Base-by-base conservation (phyloP, 768 basidiomycete genomes). In the Flagelloscypha sp. region DNA sequence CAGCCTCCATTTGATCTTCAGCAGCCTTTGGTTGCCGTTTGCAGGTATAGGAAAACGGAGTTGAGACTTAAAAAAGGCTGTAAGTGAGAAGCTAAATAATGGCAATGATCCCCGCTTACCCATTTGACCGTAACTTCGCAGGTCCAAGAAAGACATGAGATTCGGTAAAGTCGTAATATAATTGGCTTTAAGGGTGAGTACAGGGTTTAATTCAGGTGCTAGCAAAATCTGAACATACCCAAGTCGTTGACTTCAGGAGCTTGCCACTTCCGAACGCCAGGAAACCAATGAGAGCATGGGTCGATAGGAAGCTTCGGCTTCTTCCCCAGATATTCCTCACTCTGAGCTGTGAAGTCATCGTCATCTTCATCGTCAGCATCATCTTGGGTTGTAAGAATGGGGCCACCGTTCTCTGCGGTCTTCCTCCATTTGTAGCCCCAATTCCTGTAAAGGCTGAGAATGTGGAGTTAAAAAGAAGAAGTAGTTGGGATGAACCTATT, bases 61-160 rank as follows among this genome's bases (percentile, higher is more conserved):
- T 66, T n/a, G 84, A 82, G 37, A 87, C 83, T 87, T 37, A 13
- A 15, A 10, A 16, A 34, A 16, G 17, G 27, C 11, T 24, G 6
- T 39, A 20, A 37, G 27, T 12, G 27, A 36, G 27, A 18, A 25
- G 27, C 15, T 33, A 24, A 16, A 24, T 16, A 30, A 23, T 22
- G 10, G 24, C 11, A 7, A 24, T 19, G 31, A n/a, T 15, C 33
- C 24, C 23, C 12, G 67, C 82, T 38, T 47, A 87, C 84, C 52
- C 70, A 87, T 80, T 52, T 89, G 85, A 0, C 86, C 86, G 48
- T 86, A 92, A 46, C 78, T 83, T 43, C 88, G 66, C 33, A 88
- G 52, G 56, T 89, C 85, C 21, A 88, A 39, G 54, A 85, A 89
- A 2, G 66, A 78, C 13, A 69, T 62, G 11, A 85, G 58, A 41